phyloP scores from a whole-genome alignment of 257 asterid genomes.

The Striga asiatica region DNA sequence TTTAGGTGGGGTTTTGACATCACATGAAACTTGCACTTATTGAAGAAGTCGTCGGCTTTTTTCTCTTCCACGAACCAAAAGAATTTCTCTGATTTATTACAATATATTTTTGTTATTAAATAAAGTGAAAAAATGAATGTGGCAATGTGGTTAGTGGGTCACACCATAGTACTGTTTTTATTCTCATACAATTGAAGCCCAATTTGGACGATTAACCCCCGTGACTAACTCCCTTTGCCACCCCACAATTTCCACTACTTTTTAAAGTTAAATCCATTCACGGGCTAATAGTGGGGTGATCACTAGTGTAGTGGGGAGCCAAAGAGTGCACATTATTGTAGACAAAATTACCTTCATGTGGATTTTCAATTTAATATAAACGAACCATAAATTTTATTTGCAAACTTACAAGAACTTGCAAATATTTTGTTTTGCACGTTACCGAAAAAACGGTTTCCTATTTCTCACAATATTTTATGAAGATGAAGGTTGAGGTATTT shows the following conservation, averaged over 20 bases:
- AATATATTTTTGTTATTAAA: no score
- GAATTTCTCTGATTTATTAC: background rate
- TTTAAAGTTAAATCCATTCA: slow-evolving; percentile 16
- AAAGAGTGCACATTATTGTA: background rate
- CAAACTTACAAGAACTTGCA: no score
- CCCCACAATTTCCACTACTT: slow-evolving; percentile 4
- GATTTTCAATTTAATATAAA: no score
- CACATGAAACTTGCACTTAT: no score
- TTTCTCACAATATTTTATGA: no score
- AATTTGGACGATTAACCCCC: slow-evolving; percentile 15
- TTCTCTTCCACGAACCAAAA: background rate
- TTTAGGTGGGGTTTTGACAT: no score
- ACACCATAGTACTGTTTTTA: background rate
- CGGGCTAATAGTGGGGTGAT: slow-evolving; percentile 11
- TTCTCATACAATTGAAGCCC: background rate
- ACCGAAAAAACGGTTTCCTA: no score
- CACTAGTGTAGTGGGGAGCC: slow-evolving; percentile 2
- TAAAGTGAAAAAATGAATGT: background rate
- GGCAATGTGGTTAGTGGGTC: background rate
- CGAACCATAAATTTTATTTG: no score
- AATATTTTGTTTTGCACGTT: no score
- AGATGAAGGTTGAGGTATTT: no score
- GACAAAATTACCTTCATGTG: no score
- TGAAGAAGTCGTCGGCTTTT: no score
- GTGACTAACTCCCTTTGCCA: background rate